Evolutionary conservation across 106 monocot genomes (phyloP).

Genomic region (Vanilla planifolia): DNA sequence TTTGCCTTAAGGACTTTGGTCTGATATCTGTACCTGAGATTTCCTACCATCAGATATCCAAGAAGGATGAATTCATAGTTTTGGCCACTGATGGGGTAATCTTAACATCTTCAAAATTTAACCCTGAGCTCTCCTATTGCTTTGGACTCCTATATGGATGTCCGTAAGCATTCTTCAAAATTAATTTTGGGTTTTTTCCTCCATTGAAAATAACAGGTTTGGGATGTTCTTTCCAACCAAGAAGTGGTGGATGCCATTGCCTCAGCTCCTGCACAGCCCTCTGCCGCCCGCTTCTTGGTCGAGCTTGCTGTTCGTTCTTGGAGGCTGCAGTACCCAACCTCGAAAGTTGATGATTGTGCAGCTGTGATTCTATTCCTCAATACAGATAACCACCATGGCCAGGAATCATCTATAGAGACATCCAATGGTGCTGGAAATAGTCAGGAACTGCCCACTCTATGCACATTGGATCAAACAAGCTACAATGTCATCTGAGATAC

Average conservation of each 20-base stretch:
- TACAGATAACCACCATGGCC: neutral
- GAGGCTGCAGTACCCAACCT: constrained; percentile 21
- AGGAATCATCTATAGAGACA: neutral
- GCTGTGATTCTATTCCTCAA: constrained; percentile 21
- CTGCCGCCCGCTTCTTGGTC: constrained; percentile 15
- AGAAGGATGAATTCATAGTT: constrained; percentile 34
- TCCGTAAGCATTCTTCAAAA: too few species aligned
- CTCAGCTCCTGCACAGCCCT: constrained; percentile 10
- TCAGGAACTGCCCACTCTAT: neutral
- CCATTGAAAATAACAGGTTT: constrained; percentile 7
- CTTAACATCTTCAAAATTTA: neutral
- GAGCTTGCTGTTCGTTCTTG: constrained; percentile 18
- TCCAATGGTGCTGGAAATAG: neutral
- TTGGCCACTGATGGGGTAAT: constrained; percentile 38
- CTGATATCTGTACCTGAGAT: constrained; percentile 35
- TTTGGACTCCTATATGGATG: neutral
- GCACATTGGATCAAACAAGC: too few species aligned
- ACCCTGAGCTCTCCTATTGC: neutral
- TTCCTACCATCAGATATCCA: constrained; percentile 21
- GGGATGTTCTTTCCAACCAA: constrained; percentile 31
- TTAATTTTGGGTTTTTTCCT: neutral
- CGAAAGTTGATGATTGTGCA: constrained; percentile 26
- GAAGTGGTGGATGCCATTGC: constrained; percentile 17
- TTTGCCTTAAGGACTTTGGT: constrained; percentile 29
- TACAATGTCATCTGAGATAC: too few species aligned